These are phyloP conservation scores for Mangifera indica DNA, from an alignment of 345 rosid species.

Conservation along the genomic window DNA sequence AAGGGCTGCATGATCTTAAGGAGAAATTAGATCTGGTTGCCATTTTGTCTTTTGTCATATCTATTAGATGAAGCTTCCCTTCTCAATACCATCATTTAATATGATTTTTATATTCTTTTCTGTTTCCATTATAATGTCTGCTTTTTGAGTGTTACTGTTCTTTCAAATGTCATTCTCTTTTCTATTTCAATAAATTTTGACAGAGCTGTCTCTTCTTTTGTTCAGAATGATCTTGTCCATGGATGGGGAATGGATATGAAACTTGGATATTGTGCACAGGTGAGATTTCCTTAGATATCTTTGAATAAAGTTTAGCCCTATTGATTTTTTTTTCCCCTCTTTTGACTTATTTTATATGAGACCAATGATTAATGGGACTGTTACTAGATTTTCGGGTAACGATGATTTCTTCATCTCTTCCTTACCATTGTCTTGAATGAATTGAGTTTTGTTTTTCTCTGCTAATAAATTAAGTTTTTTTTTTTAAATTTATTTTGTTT, in stretches of 20 bases:
- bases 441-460: not conserved
- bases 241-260: constrained; percentile 99
- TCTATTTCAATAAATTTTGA: not conserved
- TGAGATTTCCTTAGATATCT: constrained; percentile 21
- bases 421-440: not conserved
- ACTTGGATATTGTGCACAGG: constrained; percentile 98
- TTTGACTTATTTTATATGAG: not conserved
- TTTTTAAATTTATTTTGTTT: not conserved
- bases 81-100: not conserved
- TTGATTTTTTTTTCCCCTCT: not conserved
- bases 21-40: not conserved
- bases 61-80: not conserved
- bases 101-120: not conserved
- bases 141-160: constrained; percentile 4
- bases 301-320: constrained; percentile 1
- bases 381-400: not conserved
- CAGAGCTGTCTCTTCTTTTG: constrained; percentile 5
- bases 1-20: not conserved
- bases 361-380: not conserved
- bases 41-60: not conserved
- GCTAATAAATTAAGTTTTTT: not conserved
- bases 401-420: not conserved
- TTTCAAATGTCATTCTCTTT: not conserved
- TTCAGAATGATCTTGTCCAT: constrained; percentile 91
- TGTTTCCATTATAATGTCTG: not conserved